A percentile compares a stretch with the other conserved stretches of the same genome.
Evolutionary conservation across 371 early-diverging fungal species (phyloP).

Genomic region (Mortierella sp.): DNA sequence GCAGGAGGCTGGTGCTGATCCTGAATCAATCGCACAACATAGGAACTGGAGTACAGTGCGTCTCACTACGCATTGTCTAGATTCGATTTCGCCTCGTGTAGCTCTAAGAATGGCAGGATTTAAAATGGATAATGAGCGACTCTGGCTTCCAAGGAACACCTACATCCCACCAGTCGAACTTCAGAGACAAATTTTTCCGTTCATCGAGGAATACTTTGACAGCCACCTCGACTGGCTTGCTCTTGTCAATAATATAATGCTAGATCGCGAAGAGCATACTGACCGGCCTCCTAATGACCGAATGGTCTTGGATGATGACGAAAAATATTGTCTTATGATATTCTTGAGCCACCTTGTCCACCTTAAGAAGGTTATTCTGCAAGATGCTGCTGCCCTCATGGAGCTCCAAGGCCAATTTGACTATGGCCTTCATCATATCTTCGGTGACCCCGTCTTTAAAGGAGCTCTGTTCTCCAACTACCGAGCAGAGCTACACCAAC

Average conservation of each 20-base stretch:
- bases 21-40: constrained; percentile 39
- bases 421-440: constrained; percentile 14
- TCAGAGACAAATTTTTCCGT: constrained; percentile 16
- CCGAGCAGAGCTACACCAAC: background rate
- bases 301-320: too few relatives aligned
- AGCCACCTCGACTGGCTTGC: constrained; percentile 12
- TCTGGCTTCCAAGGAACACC: constrained; percentile 25
- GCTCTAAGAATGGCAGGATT: constrained; percentile 17
- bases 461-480: constrained; percentile 12
- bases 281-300: too few relatives aligned
- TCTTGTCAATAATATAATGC: constrained; percentile 26
- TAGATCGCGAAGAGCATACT: background rate
- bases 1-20: too few relatives aligned
- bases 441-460: constrained; percentile 9
- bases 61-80: constrained; percentile 8
- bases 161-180: constrained; percentile 20
- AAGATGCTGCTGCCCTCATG: constrained; percentile 31
- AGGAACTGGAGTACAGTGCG: constrained; percentile 13
- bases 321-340: background rate
- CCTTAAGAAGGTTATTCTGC: constrained; percentile 29
- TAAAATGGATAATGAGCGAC: constrained; percentile 2
- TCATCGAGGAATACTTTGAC: constrained; percentile 8
- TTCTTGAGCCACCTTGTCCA: constrained; percentile 26
- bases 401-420: constrained; percentile 2
- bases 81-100: background rate